Conservation (phyloP, 2,329 filamentous ascomycete species). For the Paecilomyces formosus region DNA sequence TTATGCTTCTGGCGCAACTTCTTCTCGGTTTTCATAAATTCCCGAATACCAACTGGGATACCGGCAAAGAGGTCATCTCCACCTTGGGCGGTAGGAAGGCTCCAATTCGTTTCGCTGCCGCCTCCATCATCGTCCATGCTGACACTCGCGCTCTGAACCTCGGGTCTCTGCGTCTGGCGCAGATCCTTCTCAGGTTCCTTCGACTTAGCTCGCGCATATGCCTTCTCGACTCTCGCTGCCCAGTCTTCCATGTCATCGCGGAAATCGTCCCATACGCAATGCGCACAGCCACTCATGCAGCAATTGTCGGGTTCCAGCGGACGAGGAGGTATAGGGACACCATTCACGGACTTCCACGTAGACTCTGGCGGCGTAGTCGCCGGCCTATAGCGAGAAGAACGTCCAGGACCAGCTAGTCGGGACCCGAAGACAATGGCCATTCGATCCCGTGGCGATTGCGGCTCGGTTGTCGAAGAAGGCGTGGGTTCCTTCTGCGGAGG, state of each 20-base stretch:
- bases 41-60: conserved; percentile 84
- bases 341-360: conserved; percentile 57
- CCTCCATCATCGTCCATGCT: conserved; percentile 78
- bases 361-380: conserved; percentile 53
- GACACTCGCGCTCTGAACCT: conserved; percentile 42
- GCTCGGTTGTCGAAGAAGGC: conserved; percentile 10
- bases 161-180: conserved; percentile 25
- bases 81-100: conserved; percentile 33
- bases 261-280: conserved; percentile 92
- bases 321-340: conserved; percentile 72
- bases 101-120: conserved; percentile 65
- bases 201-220: conserved; percentile 36
- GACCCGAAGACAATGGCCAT: conserved; percentile 75
- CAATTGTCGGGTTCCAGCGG: conserved; percentile 94
- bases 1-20: conserved; percentile 68
- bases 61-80: conserved; percentile 63
- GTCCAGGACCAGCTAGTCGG: conserved; percentile 63
- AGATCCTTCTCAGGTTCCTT: conserved; percentile 19
- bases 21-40: conserved; percentile 98
- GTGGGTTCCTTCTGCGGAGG: conserved; percentile 12
- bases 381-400: conserved; percentile 50
- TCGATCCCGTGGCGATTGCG: conserved; percentile 34
- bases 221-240: conserved; percentile 59
- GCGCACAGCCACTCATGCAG: conserved; percentile 97
- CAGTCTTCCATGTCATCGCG: conserved; percentile 90